phyloP scores from a whole-genome alignment of 2,329 filamentous ascomycete species.

The Chrysoporthe deuterocubensis region DNA sequence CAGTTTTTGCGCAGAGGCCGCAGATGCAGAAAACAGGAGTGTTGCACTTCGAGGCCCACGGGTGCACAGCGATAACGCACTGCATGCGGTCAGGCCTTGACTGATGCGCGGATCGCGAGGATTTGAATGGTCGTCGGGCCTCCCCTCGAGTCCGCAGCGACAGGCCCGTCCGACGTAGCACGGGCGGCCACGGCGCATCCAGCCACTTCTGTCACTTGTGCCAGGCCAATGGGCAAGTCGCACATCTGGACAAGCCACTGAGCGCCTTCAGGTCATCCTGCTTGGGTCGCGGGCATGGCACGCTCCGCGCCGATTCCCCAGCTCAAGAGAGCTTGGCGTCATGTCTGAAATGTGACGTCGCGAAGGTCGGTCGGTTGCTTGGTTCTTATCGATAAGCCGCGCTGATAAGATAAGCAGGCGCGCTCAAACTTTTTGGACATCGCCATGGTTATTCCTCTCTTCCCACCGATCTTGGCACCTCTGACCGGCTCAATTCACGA shows the following conservation, averaged over 20 bases:
- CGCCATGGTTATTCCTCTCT: not conserved
- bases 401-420: constrained; percentile 1
- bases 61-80: not conserved
- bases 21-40: not conserved
- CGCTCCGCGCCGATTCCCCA: not conserved
- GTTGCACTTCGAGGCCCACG: not conserved
- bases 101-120: not conserved
- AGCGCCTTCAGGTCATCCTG: not conserved
- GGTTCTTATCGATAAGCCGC: not conserved
- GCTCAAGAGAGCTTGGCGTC: not conserved
- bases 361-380: not conserved
- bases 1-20: not conserved
- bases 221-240: not conserved
- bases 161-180: constrained; percentile 4
- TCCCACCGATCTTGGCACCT: not conserved
- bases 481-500: constrained; percentile 32
- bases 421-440: constrained; percentile 7
- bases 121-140: not conserved
- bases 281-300: not conserved
- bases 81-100: not conserved
- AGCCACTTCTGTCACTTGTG: constrained; percentile 20
- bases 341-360: constrained; percentile 3
- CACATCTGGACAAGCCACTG: not conserved
- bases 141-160: not conserved
- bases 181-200: not conserved